These are phyloP conservation scores for Nelumbo lutea DNA, from an alignment of 164 flowering plant genomes.

Conservation along the genomic window DNA sequence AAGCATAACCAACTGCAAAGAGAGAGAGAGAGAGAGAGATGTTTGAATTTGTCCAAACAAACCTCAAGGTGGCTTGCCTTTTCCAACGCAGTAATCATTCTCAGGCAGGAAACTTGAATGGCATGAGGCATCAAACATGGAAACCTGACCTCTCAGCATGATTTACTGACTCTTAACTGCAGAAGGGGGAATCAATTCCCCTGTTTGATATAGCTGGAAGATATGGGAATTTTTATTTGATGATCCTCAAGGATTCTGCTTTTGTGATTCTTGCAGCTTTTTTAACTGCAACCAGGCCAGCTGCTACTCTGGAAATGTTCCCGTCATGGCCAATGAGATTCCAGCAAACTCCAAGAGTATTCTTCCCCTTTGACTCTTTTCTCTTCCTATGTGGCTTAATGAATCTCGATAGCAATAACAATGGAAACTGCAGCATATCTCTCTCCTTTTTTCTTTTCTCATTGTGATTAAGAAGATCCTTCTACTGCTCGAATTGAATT, in stretches of 20 bases:
- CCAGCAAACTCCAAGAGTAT: constrained; percentile 58
- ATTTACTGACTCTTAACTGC: constrained; percentile 55
- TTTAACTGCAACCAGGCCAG: constrained; percentile 50
- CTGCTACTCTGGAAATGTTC: constrained; percentile 95
- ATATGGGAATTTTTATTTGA: constrained; percentile 18
- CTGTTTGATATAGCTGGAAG: constrained; percentile 12
- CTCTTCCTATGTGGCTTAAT: not conserved
- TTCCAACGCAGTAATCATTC: constrained; percentile 62
- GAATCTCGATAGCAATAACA: not conserved
- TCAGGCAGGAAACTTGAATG: constrained; percentile 41
- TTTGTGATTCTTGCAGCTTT: constrained; percentile 73
- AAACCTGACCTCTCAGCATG: constrained; percentile 36
- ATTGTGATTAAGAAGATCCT: constrained; percentile 1
- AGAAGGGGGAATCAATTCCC: constrained; percentile 29
- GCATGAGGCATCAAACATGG: constrained; percentile 58
- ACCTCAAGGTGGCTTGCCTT: constrained; percentile 33
- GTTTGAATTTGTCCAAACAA: constrained; percentile 42
- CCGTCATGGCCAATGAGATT: constrained; percentile 93
- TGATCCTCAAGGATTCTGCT: constrained; percentile 43
- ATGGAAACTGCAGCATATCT: not conserved
- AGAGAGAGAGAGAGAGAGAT: constrained; percentile 27
- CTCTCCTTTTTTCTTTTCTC: constrained; percentile 1
- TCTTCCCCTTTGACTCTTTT: constrained; percentile 31
- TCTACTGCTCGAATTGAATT: constrained; percentile 4
- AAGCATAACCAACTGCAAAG: constrained; percentile 27